phyloP scores from a whole-genome alignment of 2,329 filamentous ascomycete species.

The Setomelanomma holmii region DNA sequence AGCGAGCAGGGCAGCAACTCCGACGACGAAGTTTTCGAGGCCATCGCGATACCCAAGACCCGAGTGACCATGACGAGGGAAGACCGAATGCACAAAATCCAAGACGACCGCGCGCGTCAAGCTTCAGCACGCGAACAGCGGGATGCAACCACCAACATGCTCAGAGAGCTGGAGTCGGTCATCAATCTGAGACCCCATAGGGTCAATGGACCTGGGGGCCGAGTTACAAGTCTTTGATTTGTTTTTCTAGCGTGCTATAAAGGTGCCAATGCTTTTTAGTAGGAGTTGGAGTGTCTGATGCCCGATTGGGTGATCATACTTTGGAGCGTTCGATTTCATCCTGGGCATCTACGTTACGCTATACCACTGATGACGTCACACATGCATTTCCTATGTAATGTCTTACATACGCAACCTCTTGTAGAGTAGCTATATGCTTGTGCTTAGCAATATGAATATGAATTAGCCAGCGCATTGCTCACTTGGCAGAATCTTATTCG shows the following conservation, averaged over 20 bases:
- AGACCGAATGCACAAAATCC: constrained; percentile 85
- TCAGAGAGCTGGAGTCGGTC: constrained; percentile 90
- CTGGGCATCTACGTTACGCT: constrained; percentile 22
- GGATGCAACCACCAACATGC: constrained; percentile 86
- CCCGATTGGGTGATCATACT: constrained; percentile 6
- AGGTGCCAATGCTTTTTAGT: constrained; percentile 20
- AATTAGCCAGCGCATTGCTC: background rate
- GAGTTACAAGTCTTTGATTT: constrained; percentile 44
- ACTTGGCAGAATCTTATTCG: background rate
- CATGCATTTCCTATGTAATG: constrained; percentile 1
- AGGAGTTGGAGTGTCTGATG: constrained; percentile 12
- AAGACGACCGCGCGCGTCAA: constrained; percentile 81
- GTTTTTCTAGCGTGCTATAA: constrained; percentile 9
- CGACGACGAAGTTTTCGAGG: constrained; percentile 87
- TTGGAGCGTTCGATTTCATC: constrained; percentile 5
- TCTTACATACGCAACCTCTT: background rate
- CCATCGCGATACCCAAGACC: constrained; percentile 74
- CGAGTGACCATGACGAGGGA: constrained; percentile 78
- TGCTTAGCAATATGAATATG: background rate
- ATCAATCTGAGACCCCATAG: constrained; percentile 59
- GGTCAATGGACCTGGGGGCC: constrained; percentile 26
- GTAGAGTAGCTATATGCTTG: background rate
- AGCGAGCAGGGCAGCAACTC: constrained; percentile 61
- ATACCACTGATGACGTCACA: constrained; percentile 21
- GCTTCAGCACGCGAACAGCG: constrained; percentile 74